These are phyloP conservation scores for Botrytis hyacinthi DNA, from an alignment of 2,329 filamentous ascomycete genomes.

Conservation along the genomic window DNA sequence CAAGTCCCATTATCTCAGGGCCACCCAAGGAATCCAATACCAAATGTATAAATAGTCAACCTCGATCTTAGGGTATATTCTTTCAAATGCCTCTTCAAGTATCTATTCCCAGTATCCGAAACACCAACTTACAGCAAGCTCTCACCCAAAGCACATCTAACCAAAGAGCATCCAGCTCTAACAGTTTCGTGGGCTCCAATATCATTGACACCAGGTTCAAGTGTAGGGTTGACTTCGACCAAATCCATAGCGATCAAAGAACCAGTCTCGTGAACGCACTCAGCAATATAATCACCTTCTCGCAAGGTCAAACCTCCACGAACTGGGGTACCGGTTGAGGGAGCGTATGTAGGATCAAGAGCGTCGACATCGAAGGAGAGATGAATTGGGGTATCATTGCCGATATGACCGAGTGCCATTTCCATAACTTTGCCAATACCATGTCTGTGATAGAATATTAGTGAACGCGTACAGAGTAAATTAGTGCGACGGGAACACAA, in stretches of 20 bases:
- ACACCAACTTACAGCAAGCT: constrained; percentile 63
- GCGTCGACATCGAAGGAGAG: constrained; percentile 97
- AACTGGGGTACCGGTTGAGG: constrained; percentile 92
- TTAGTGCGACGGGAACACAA: constrained; percentile 37
- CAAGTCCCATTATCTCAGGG: neutral
- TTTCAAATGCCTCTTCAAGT: neutral
- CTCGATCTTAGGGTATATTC: constrained; percentile 8
- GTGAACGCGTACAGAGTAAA: constrained; percentile 2
- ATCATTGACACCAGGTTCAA: constrained; percentile 56
- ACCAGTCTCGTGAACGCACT: constrained; percentile 77
- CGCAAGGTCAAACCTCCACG: constrained; percentile 88
- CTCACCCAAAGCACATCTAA: constrained; percentile 89
- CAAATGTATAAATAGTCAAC: neutral
- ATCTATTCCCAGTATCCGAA: neutral
- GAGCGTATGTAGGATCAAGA: constrained; percentile 92
- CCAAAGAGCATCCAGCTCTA: constrained; percentile 83
- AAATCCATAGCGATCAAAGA: constrained; percentile 77
- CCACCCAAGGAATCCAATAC: neutral
- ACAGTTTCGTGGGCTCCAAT: constrained; percentile 80
- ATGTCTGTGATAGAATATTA: constrained; percentile 51
- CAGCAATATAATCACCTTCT: constrained; percentile 96
- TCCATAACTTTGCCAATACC: constrained; percentile 96
- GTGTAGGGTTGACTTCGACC: constrained; percentile 76
- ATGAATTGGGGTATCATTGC: constrained; percentile 91
- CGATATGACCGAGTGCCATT: constrained; percentile 96